phyloP scores from a whole-genome alignment of 495 filamentous ascomycete species.

The Penicillium taxi region DNA sequence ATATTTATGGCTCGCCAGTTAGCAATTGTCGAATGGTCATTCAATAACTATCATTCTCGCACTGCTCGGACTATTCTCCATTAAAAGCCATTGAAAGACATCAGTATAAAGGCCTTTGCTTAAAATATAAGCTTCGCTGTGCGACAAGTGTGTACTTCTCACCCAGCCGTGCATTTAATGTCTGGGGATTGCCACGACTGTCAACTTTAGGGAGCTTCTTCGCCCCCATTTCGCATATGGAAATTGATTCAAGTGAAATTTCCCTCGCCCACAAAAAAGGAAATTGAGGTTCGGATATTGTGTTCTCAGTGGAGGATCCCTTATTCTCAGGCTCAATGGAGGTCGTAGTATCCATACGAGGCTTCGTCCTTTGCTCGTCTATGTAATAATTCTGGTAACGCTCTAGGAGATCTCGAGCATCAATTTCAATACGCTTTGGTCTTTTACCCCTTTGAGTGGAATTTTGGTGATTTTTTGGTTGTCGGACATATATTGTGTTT shows the following conservation, averaged over 20 bases:
- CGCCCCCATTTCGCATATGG: conserved; percentile 73
- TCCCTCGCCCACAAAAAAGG: conserved; percentile 54
- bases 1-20: too few species aligned
- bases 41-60: too few species aligned
- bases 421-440: conserved; percentile 25
- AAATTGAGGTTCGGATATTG: not conserved
- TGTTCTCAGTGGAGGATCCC: not conserved
- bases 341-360: conserved; percentile 2
- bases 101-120: not conserved
- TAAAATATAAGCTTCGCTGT: conserved; percentile 22
- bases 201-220: conserved; percentile 41
- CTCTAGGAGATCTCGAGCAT: conserved; percentile 28
- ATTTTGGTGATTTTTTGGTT: conserved; percentile 20
- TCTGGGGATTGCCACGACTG: conserved; percentile 1
- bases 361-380: conserved; percentile 19
- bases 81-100: too few species aligned
- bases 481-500: conserved; percentile 72
- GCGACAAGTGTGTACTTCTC: conserved; percentile 39
- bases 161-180: conserved; percentile 28
- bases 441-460: conserved; percentile 23
- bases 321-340: not conserved
- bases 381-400: conserved; percentile 28
- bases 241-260: conserved; percentile 53
- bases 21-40: too few species aligned
- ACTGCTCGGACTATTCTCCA: too few species aligned